Evolutionary conservation across 2,329 filamentous ascomycete genomes (phyloP).

Genomic region (Onygenales sp.): DNA sequence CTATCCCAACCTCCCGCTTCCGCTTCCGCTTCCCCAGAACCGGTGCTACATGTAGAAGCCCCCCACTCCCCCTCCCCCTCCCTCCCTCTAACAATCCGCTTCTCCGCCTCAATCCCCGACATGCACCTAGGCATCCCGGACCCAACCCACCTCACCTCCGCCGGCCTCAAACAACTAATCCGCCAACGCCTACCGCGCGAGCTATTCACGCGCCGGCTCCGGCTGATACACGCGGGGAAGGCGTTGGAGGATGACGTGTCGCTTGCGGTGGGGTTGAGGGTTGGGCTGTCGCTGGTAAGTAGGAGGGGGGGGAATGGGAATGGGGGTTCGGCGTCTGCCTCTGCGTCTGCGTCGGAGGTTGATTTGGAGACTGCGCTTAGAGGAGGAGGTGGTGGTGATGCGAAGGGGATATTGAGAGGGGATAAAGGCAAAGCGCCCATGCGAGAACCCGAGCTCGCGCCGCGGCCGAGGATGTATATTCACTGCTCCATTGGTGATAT

Average conservation of each 20-base stretch:
- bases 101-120: constrained; percentile 77
- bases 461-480: constrained; percentile 60
- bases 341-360: constrained; percentile 4
- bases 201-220: constrained; percentile 60
- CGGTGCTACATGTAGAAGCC: no score
- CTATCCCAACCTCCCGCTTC: no score
- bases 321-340: constrained; percentile 12
- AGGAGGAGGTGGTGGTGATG: background rate
- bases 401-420: constrained; percentile 8
- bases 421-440: constrained; percentile 57
- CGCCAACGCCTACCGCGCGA: constrained; percentile 57
- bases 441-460: constrained; percentile 20
- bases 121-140: constrained; percentile 65
- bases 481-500: constrained; percentile 85
- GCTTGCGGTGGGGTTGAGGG: constrained; percentile 58
- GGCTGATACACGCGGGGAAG: constrained; percentile 83
- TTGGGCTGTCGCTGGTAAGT: constrained; percentile 44
- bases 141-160: constrained; percentile 60
- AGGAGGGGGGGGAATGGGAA: no score
- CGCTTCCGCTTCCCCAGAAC: background rate
- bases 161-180: constrained; percentile 73
- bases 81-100: constrained; percentile 77
- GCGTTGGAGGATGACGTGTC: constrained; percentile 67
- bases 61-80: constrained; percentile 9
- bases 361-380: no score